phyloP scores from a whole-genome alignment of 495 filamentous ascomycete genomes.

The Lichina pygmaea region DNA sequence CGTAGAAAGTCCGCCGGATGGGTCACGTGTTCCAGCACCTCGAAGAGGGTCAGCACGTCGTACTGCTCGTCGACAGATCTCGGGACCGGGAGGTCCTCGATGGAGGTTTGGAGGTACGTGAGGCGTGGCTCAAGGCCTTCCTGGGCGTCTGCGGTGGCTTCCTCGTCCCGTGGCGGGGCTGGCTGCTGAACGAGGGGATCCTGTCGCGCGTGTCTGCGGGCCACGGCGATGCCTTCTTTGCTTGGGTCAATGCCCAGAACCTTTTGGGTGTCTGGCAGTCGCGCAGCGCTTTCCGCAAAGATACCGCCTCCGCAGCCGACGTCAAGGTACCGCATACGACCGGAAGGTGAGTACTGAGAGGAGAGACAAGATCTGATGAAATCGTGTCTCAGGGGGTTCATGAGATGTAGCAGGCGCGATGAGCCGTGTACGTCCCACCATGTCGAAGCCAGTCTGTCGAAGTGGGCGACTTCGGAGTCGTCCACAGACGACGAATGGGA shows the following conservation, averaged over 20 bases:
- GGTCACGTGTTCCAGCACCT: constrained; percentile 80
- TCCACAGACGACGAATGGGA: constrained; percentile 29
- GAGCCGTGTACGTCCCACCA: constrained; percentile 97
- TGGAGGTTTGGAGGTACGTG: constrained; percentile 37
- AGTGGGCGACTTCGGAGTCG: constrained; percentile 70
- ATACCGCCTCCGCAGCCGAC: constrained; percentile 93
- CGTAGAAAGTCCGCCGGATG: constrained; percentile 43
- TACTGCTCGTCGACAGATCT: constrained; percentile 12
- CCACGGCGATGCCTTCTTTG: constrained; percentile 48
- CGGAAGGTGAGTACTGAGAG: constrained; percentile 11
- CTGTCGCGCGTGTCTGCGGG: constrained; percentile 38
- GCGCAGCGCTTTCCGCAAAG: constrained; percentile 75
- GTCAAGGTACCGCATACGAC: constrained; percentile 46
- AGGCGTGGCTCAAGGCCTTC: constrained; percentile 16
- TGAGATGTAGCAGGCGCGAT: constrained; percentile 77
- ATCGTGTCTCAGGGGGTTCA: constrained; percentile 90
- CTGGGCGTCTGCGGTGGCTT: too few species aligned
- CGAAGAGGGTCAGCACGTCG: constrained; percentile 69
- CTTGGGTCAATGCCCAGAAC: constrained; percentile 76
- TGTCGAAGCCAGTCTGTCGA: constrained; percentile 68
- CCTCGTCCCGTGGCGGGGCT: constrained; percentile 3
- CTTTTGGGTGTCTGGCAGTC: constrained; percentile 31
- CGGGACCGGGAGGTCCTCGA: constrained; percentile 36
- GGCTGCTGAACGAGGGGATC: constrained; percentile 30
- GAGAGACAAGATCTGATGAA: constrained; percentile 55